Base-by-base conservation (phyloP, 495 filamentous ascomycete genomes). In the Bryoglossum gracile region DNA sequence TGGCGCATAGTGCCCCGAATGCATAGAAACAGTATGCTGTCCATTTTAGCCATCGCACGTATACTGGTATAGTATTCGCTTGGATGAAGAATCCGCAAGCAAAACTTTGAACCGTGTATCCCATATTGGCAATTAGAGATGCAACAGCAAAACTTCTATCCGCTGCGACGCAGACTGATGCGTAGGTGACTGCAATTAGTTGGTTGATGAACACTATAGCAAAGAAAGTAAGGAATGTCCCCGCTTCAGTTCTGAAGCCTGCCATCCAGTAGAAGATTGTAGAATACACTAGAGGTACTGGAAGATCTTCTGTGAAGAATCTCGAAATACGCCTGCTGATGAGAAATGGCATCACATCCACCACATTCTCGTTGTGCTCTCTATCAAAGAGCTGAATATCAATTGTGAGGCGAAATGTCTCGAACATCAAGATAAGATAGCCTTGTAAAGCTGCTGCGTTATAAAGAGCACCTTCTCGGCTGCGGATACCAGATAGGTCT, bases 201-300 rank as follows among this genome's bases (percentile, higher is more conserved):
- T 89, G 84, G 21, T 71, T 73, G 4, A 89, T 62, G 3, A 89
- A 51, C 0, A 75, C 67, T 23, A 87, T 60, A 4, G 69, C 60
- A 47, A 87, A 80, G 61, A 86, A 89, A 4, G 73, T 77, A 47
- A 89, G 81, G 58, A 84, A 87, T 36, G 82, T 77, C 1, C 44
- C 58, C 2, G 71, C 75, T 11, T 77, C 67, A 2, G 69, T 60
- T 26, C 82, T 74, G 57, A 86, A 86, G 30, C 83, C 84, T 28
- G 76, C 77, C 80, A 87, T 86, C 60, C 84, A 87, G 59, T 89
- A 89, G 59, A 73, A 84, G 4, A 86, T 83, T 39, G 78, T 59
- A 19, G 65, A 75, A 46, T 81, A 89, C 3, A 86, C 53, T 18
- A 87, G 64, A 0, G 84, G 84, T 4, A 85, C 80, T 4, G 77